phyloP scores from a whole-genome alignment of 208 protist species.

The Wallacemonas collosoma region DNA sequence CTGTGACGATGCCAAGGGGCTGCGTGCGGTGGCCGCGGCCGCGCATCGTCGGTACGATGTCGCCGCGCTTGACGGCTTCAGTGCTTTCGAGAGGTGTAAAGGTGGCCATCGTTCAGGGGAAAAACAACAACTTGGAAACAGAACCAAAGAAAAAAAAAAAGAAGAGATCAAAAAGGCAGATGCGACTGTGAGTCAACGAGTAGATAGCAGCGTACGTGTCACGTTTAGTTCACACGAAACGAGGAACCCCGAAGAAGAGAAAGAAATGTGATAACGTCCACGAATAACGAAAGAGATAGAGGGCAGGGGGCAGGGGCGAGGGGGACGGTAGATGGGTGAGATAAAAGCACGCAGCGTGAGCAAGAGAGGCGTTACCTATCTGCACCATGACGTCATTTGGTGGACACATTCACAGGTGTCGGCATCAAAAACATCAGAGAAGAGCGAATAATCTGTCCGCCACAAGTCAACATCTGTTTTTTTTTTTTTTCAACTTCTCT shows the following conservation, averaged over 20 bases:
- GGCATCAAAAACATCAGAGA: too few relatives aligned
- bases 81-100: slow-evolving; percentile 66
- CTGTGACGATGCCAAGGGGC: slow-evolving; percentile 81
- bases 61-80: slow-evolving; percentile 24
- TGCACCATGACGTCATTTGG: too few relatives aligned
- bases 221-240: too few relatives aligned
- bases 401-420: too few relatives aligned
- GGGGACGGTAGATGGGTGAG: too few relatives aligned
- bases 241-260: not conserved
- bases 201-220: too few relatives aligned
- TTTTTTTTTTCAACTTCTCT: not conserved
- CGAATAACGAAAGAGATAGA: too few relatives aligned
- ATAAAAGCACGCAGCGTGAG: too few relatives aligned
- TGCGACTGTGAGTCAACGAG: too few relatives aligned
- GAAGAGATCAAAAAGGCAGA: not conserved
- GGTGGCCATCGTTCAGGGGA: slow-evolving; percentile 40
- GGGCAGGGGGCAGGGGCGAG: too few relatives aligned
- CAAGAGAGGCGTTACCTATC: too few relatives aligned
- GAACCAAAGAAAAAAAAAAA: not conserved
- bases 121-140: too few relatives aligned
- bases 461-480: not conserved
- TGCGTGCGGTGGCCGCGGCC: slow-evolving; percentile 18
- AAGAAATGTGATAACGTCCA: not conserved
- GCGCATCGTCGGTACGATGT: not conserved
- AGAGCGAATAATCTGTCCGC: not conserved